Percentiles rank a stretch among this genome's conserved stretches.
Conservation (phyloP, 2,329 filamentous ascomycete species). For the Arthrobotrys sphaeroides region DNA sequence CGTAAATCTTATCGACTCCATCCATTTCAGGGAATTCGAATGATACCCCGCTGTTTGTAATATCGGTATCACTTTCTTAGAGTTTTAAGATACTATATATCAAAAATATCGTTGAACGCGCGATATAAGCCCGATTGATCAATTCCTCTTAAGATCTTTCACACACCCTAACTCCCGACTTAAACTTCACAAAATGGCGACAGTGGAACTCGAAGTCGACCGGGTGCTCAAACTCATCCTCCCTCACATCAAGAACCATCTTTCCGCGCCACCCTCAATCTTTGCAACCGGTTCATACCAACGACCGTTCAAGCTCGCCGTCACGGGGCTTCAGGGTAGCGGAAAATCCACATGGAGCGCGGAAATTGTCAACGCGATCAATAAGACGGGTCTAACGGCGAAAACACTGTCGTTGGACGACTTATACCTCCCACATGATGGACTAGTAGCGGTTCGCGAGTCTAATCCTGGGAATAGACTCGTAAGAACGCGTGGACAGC, state of each 20-base stretch:
- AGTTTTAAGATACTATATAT: neutral
- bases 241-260: conserved; percentile 17
- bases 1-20: neutral
- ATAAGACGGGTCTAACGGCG: conserved; percentile 69
- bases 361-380: conserved; percentile 71
- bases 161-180: neutral
- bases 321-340: conserved; percentile 90
- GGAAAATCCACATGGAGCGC: conserved; percentile 90
- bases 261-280: conserved; percentile 21
- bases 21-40: neutral
- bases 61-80: neutral
- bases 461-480: conserved; percentile 76
- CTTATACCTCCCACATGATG: conserved; percentile 79
- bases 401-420: conserved; percentile 86
- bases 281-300: neutral
- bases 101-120: neutral
- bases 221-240: conserved; percentile 19
- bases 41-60: neutral
- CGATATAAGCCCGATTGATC: neutral
- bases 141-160: neutral
- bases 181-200: conserved; percentile 14
- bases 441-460: conserved; percentile 73
- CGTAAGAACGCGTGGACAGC: conserved; percentile 82
- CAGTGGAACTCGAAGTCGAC: conserved; percentile 14
- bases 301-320: conserved; percentile 79